Evolutionary conservation across 1,284 basidiomycete genomes (phyloP).

Genomic region (Sphaerobolus stellatus): DNA sequence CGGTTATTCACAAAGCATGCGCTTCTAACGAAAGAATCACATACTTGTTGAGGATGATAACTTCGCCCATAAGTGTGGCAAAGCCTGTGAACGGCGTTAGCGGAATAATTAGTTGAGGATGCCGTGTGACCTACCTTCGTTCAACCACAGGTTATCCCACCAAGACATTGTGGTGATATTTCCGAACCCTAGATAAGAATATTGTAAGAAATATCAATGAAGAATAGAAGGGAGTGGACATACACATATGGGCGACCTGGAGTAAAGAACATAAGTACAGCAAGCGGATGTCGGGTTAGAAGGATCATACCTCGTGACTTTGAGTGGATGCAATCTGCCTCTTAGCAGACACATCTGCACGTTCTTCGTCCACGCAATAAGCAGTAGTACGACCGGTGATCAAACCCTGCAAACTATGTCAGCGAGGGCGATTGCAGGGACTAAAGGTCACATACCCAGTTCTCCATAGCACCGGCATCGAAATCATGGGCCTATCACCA

Average conservation of each 20-base stretch:
- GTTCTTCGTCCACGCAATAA: conserved; percentile 81
- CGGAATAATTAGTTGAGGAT: conserved; percentile 1
- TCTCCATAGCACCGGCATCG: conserved; percentile 94
- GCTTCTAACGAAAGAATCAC: conserved; percentile 10
- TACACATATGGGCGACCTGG: conserved; percentile 1
- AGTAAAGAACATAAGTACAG: background rate
- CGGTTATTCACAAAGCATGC: conserved; percentile 16
- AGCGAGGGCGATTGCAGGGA: no score
- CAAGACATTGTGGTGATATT: conserved; percentile 92
- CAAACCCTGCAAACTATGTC: conserved; percentile 59
- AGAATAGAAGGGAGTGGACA: conserved; percentile 5
- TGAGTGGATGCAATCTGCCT: conserved; percentile 79
- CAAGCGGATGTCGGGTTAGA: conserved; percentile 15
- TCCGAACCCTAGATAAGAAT: conserved; percentile 64
- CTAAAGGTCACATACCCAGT: conserved; percentile 72
- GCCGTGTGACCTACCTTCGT: conserved; percentile 53
- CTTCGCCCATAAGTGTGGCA: conserved; percentile 84
- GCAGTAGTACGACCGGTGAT: conserved; percentile 88
- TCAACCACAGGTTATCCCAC: conserved; percentile 91
- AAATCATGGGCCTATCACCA: conserved; percentile 70
- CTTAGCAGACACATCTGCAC: conserved; percentile 73
- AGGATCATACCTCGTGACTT: conserved; percentile 67
- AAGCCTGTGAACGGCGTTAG: conserved; percentile 65
- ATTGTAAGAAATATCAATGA: background rate
- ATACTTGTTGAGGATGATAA: conserved; percentile 77